phyloP scores from a whole-genome alignment of 2,329 filamentous ascomycete species.

The Acephala macrosclerotiorum region DNA sequence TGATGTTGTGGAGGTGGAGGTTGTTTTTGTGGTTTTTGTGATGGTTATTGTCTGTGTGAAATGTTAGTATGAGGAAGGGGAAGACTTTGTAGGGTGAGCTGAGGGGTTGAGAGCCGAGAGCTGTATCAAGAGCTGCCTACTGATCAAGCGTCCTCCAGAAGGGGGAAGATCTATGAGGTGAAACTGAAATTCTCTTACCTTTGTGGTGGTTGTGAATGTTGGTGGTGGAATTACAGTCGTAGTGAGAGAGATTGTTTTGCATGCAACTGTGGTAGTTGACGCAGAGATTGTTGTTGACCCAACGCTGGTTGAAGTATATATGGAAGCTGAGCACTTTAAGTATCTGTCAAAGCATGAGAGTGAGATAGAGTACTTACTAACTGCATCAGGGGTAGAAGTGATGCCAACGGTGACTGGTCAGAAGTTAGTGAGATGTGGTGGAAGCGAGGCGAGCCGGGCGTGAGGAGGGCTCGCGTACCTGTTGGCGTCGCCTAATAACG shows the following conservation, averaged over 20 bases:
- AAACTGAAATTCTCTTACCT: no score
- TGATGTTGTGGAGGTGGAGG: background rate
- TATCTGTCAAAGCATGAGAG: no score
- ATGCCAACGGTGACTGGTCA: constrained; percentile 7
- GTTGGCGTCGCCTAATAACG: background rate
- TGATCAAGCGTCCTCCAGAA: no score
- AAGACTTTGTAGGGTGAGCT: background rate
- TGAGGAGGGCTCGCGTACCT: background rate
- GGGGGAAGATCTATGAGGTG: no score
- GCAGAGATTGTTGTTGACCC: no score
- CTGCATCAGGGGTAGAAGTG: constrained; percentile 7
- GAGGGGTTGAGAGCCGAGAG: background rate
- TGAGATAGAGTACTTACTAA: constrained; percentile 6
- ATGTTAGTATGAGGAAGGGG: background rate
- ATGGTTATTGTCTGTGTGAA: background rate
- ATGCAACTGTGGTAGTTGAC: no score
- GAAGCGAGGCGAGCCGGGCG: background rate
- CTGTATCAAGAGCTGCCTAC: no score
- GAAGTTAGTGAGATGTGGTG: background rate
- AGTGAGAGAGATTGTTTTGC: no score
- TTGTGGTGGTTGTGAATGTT: no score
- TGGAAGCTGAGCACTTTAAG: no score
- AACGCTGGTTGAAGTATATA: no score
- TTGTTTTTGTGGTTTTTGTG: background rate
- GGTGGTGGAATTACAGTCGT: no score